Evolutionary conservation across 2,329 filamentous ascomycete species (phyloP).

Genomic region (Nothophoma quercina): DNA sequence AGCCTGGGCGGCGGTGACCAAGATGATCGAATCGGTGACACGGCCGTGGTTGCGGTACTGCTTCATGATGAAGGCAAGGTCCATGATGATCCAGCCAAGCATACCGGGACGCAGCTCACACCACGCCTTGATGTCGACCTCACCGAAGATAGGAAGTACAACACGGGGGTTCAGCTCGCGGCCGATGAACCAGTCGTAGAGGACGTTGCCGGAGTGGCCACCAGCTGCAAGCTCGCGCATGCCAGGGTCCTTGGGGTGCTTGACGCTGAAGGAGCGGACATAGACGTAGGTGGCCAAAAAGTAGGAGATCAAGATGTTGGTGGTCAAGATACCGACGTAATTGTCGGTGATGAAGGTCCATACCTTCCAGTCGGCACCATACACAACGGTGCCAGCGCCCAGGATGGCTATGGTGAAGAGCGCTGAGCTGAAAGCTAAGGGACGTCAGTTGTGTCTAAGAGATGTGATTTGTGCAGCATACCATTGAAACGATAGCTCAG

Average conservation of each 20-base stretch:
- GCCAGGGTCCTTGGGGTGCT: slow-evolving; percentile 71
- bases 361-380: slow-evolving; percentile 82
- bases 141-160: slow-evolving; percentile 78
- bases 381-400: slow-evolving; percentile 74
- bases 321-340: slow-evolving; percentile 83
- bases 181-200: slow-evolving; percentile 98
- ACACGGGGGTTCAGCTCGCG: slow-evolving; percentile 92
- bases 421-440: slow-evolving; percentile 75
- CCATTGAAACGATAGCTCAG: slow-evolving; percentile 80
- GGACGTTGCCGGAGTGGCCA: slow-evolving; percentile 80
- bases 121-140: slow-evolving; percentile 89
- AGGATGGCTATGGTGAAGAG: slow-evolving; percentile 74
- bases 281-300: slow-evolving; percentile 80
- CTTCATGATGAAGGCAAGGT: slow-evolving; percentile 83
- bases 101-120: slow-evolving; percentile 92
- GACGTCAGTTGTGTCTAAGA: slow-evolving; percentile 19
- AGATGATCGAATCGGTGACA: slow-evolving; percentile 84
- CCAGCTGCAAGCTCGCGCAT: slow-evolving; percentile 82
- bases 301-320: slow-evolving; percentile 80
- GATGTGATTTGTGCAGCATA: slow-evolving; percentile 35
- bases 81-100: slow-evolving; percentile 85
- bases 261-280: slow-evolving; percentile 80
- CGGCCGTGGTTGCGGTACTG: slow-evolving; percentile 87
- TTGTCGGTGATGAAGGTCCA: slow-evolving; percentile 96
- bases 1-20: slow-evolving; percentile 78